Percentiles rank a stretch among this genome's conserved stretches.
Conservation (phyloP, 176 grass and related monocot genomes). For the Triticum timopheevii region DNA sequence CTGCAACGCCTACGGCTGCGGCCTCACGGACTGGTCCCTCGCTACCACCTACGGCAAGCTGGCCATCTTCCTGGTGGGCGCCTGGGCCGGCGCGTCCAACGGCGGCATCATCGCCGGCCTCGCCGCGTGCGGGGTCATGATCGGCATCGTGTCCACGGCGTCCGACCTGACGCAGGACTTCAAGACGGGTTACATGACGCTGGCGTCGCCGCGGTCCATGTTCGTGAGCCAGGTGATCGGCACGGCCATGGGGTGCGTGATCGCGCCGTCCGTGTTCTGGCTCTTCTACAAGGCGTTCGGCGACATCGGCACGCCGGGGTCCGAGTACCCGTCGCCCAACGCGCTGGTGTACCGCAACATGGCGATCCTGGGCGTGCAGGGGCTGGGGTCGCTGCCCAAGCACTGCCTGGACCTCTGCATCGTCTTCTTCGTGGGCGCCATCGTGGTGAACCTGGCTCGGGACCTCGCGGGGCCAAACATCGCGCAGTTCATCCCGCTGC, state of each 20-base stretch:
- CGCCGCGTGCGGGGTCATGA: conserved; percentile 6
- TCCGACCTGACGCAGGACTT: conserved; percentile 16
- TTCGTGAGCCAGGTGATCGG: conserved; percentile 26
- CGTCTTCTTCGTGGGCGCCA: conserved; percentile 1
- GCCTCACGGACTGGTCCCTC: conserved; percentile 11
- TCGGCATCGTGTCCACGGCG: conserved; percentile 20
- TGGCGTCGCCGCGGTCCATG: conserved; percentile 13
- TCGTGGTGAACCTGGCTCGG: not conserved
- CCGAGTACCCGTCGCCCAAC: conserved; percentile 8
- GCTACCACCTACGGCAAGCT: conserved; percentile 16
- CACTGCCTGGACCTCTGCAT: conserved; percentile 8
- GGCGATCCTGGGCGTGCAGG: conserved; percentile 16
- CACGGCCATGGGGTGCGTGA: conserved; percentile 1
- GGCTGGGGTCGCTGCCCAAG: not conserved
- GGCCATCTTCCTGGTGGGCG: not conserved
- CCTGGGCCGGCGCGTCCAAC: not conserved
- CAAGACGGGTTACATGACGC: conserved; percentile 24
- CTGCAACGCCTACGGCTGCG: conserved; percentile 69
- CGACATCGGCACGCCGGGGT: conserved; percentile 16
- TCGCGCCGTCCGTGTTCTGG: conserved; percentile 17
- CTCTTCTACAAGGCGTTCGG: conserved; percentile 15
- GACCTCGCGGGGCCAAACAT: not conserved
- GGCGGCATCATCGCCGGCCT: not conserved
- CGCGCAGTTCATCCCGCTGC: conserved; percentile 8
- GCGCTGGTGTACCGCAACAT: conserved; percentile 21